Conservation (phyloP, 2,329 filamentous ascomycete species). For the Apiospora hydei region DNA sequence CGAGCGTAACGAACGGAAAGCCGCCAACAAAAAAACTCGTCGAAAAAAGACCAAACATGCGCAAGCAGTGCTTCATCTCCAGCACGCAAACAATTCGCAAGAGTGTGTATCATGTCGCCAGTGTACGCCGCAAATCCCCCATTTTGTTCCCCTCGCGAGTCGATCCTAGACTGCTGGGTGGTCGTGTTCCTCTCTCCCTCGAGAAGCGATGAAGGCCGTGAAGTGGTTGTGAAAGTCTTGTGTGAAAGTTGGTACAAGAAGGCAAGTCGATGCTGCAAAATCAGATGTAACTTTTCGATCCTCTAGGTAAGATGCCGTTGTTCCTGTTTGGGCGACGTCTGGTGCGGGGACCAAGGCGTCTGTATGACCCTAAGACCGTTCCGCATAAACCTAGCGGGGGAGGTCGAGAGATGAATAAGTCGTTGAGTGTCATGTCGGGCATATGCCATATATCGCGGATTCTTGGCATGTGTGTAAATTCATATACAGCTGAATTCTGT, state of each 20-base stretch:
- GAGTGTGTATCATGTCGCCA: conserved; percentile 35
- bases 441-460: conserved; percentile 42
- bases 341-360: conserved; percentile 29
- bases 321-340: conserved; percentile 27
- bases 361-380: conserved; percentile 41
- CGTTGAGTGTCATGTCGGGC: conserved; percentile 50
- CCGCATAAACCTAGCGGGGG: conserved; percentile 41
- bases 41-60: conserved; percentile 33
- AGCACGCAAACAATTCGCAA: conserved; percentile 18
- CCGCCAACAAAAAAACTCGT: conserved; percentile 37
- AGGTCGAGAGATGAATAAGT: conserved; percentile 45
- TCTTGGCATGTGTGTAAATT: conserved; percentile 35
- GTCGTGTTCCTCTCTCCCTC: conserved; percentile 35
- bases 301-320: conserved; percentile 42
- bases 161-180: conserved; percentile 22
- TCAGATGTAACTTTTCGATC: conserved; percentile 46
- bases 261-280: conserved; percentile 48
- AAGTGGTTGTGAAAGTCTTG: conserved; percentile 45
- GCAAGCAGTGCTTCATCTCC: conserved; percentile 33
- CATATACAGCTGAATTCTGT: conserved; percentile 28
- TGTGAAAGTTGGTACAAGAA: conserved; percentile 55
- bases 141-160: conserved; percentile 23
- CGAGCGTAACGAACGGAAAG: conserved; percentile 58
- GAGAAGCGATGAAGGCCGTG: conserved; percentile 29
- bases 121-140: conserved; percentile 38